phyloP scores from a whole-genome alignment of 306 rosid genomes.

The Rosa multiflora region DNA sequence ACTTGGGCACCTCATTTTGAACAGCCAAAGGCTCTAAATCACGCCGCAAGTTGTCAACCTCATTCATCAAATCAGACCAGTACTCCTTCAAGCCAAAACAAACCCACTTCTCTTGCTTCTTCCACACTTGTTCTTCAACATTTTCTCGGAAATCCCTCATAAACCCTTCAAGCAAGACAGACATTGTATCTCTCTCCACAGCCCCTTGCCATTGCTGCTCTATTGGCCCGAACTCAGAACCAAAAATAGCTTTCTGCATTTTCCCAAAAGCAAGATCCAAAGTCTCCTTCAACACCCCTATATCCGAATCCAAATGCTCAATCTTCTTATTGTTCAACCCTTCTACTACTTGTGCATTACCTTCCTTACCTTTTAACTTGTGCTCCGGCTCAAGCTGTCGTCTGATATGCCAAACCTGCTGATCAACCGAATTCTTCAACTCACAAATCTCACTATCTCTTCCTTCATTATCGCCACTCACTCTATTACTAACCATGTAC shows the following conservation, averaged over 20 bases:
- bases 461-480: slow-evolving; percentile 12
- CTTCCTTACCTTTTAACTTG: slow-evolving; percentile 20
- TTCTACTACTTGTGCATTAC: slow-evolving; percentile 5
- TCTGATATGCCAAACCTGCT: slow-evolving; percentile 48
- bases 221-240: slow-evolving; percentile 60
- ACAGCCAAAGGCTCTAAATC: slow-evolving; percentile 41
- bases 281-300: slow-evolving; percentile 70
- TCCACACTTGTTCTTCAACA: slow-evolving; percentile 36
- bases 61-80: slow-evolving; percentile 61
- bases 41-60: slow-evolving; percentile 38
- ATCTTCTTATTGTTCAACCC: slow-evolving; percentile 47
- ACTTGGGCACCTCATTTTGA: slow-evolving; percentile 28
- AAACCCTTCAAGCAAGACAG: slow-evolving; percentile 44
- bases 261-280: slow-evolving; percentile 74
- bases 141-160: slow-evolving; percentile 48
- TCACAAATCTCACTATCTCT: slow-evolving; percentile 36
- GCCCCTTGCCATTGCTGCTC: slow-evolving; percentile 67
- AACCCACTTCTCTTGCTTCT: slow-evolving; percentile 36
- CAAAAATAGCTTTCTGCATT: slow-evolving; percentile 60
- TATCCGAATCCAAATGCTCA: slow-evolving; percentile 83
- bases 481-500: slow-evolving; percentile 11
- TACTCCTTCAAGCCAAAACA: slow-evolving; percentile 30
- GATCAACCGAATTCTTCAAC: slow-evolving; percentile 46
- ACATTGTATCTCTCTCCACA: slow-evolving; percentile 56
- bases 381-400: slow-evolving; percentile 51